Evolutionary conservation across 345 rosid genomes (phyloP), one percentile per base, ranked within the genome.

Genomic region (Syzygium jambos): DNA sequence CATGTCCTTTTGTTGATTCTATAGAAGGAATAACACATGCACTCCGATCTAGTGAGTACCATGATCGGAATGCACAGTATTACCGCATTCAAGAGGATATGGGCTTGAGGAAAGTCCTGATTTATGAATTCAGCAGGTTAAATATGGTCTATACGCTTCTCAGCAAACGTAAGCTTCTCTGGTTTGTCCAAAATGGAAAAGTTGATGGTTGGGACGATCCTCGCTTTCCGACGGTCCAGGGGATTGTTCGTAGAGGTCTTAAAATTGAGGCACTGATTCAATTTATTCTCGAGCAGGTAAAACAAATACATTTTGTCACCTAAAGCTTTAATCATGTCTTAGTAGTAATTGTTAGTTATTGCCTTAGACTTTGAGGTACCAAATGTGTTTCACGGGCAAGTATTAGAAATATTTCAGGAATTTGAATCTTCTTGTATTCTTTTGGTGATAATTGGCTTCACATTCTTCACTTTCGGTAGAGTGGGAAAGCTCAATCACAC

Each of bases 131-230:
- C 80, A 98, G 98, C 88, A 87, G 99, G 88, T 86, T 98, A 91
- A 98, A 98, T 91, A 88, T 98, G 94, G 98, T 98, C 17, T 94
- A 93, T 84, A 96, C 99, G 4, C 95, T 98, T 91, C 98, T 98
- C 56, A 98, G 99, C 84, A 98, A 96, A 93, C 98, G 98, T 29
- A 95, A 98, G 90, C 99, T 96, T 87, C 95, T 93, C 68, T 96
- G 99, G 99, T 98, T 98, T 92, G 99, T 96, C 82, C 94, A 98
- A 86, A 91, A 94, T 51, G 92, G 95, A 78, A 93, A 94, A 90
- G 99, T 98, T 84, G 97, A 95, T 73, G 99, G 98, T 77, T 98
- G 99, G 99, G 99, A 98, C 90, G 99, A 98, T 92, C 96, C 99
- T 57, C 96, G 99, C 23, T 95, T 98, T 90, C 99, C 99, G n/a